phyloP scores from a whole-genome alignment of 768 basidiomycete genomes.

The Exidia glandulosa region DNA sequence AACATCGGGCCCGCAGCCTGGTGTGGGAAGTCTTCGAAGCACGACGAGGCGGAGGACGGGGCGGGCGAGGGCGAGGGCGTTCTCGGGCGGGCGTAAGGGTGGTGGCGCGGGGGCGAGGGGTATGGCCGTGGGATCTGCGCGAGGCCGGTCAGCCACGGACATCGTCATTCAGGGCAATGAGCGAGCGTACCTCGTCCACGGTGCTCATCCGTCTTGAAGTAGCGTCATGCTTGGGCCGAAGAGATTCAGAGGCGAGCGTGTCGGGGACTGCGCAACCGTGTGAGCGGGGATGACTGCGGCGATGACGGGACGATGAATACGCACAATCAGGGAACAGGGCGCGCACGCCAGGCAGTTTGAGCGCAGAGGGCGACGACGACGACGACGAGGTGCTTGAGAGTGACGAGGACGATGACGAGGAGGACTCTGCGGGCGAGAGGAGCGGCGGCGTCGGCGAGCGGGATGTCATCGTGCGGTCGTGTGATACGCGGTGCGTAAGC shows the following conservation, averaged over 20 bases:
- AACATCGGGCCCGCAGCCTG: neutral
- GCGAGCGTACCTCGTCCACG: neutral
- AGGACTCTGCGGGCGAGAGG: neutral
- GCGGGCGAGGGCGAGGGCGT: neutral
- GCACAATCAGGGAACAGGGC: neutral
- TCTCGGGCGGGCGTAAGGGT: no score
- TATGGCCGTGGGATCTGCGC: no score
- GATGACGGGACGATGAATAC: neutral
- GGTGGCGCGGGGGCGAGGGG: no score
- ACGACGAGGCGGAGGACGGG: neutral
- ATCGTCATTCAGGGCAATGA: neutral
- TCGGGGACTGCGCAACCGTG: neutral
- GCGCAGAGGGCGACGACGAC: neutral
- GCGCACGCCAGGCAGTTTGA: neutral
- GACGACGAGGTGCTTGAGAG: neutral
- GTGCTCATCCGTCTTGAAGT: neutral
- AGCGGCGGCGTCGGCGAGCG: neutral
- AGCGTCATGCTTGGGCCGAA: neutral
- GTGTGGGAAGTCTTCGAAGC: neutral
- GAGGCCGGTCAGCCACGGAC: no score
- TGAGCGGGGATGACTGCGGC: neutral
- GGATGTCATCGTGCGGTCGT: neutral
- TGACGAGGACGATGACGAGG: neutral
- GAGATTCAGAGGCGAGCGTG: neutral
- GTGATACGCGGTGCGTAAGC: neutral